These are phyloP conservation scores for Hura crepitans DNA, from an alignment of 441 rosid genomes.

Conservation along the genomic window DNA sequence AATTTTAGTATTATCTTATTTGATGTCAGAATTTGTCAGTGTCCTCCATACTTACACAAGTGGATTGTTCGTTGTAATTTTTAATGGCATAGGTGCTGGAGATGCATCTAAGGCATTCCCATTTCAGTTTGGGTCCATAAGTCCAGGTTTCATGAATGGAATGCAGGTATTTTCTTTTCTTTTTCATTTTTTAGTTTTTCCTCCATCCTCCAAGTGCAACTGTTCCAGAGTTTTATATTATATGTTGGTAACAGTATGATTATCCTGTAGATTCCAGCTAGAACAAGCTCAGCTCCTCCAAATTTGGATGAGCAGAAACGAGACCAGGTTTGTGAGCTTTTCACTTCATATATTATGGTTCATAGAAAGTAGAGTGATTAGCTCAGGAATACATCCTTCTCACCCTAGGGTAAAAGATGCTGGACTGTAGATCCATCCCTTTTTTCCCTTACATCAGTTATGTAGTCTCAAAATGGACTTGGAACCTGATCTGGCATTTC, in stretches of 20 bases:
- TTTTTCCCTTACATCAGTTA: background rate
- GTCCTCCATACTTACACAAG: background rate
- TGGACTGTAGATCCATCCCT: background rate
- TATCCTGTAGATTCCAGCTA: constrained; percentile 75
- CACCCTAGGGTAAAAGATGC: background rate
- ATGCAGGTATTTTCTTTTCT: constrained; percentile 42
- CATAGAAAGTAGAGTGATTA: background rate
- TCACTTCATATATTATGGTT: background rate
- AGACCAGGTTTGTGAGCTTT: constrained; percentile 52
- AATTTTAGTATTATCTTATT: background rate
- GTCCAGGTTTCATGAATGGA: constrained; percentile 75
- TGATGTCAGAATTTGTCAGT: background rate
- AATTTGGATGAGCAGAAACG: constrained; percentile 96
- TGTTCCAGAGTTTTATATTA: background rate
- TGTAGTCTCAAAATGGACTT: background rate
- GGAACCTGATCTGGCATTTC: background rate
- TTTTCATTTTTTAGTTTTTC: background rate
- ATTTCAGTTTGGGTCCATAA: constrained; percentile 86
- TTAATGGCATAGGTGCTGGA: constrained; percentile 38
- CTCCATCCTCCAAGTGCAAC: constrained; percentile 6
- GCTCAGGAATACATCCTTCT: background rate
- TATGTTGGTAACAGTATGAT: constrained; percentile 18
- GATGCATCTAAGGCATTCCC: constrained; percentile 63
- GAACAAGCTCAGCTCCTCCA: constrained; percentile 97
- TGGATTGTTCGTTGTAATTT: constrained; percentile 3